These are phyloP conservation scores for Onygenales sp. DNA, from an alignment of 2,329 filamentous ascomycete genomes.

Conservation along the genomic window DNA sequence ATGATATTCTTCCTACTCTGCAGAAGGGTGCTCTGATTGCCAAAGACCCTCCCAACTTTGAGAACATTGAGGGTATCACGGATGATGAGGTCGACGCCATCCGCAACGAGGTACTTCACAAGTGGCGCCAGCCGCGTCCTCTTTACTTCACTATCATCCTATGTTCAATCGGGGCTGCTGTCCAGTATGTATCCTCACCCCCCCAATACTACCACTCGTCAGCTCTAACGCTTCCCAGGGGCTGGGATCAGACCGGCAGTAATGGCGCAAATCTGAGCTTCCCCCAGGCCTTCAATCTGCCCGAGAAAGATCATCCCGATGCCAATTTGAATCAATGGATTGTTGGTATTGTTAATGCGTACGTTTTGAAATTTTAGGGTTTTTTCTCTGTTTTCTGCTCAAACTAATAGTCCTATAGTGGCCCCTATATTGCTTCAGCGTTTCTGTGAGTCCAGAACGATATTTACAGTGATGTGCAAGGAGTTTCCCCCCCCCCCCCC, in stretches of 20 bases:
- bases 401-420: constrained; percentile 21
- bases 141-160: constrained; percentile 44
- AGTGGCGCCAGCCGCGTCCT: constrained; percentile 40
- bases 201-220: background rate
- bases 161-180: constrained; percentile 43
- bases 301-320: constrained; percentile 27
- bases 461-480: no score
- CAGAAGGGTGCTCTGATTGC: constrained; percentile 42
- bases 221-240: constrained; percentile 13
- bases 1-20: constrained; percentile 32
- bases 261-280: constrained; percentile 46
- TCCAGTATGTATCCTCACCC: constrained; percentile 31
- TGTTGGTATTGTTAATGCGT: constrained; percentile 56
- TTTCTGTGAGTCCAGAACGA: constrained; percentile 34
- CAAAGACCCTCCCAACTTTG: constrained; percentile 38
- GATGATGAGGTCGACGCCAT: constrained; percentile 34
- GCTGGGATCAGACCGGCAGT: constrained; percentile 45
- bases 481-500: no score
- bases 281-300: constrained; percentile 37
- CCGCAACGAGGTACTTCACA: constrained; percentile 36
- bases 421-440: constrained; percentile 44
- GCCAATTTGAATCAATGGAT: constrained; percentile 45
- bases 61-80: constrained; percentile 34
- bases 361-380: constrained; percentile 38
- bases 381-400: constrained; percentile 10